A percentile compares a stretch with the other conserved stretches of the same genome.
Evolutionary conservation across 306 rosid genomes (phyloP).

Genomic region (Herpetospermum pedunculosum): DNA sequence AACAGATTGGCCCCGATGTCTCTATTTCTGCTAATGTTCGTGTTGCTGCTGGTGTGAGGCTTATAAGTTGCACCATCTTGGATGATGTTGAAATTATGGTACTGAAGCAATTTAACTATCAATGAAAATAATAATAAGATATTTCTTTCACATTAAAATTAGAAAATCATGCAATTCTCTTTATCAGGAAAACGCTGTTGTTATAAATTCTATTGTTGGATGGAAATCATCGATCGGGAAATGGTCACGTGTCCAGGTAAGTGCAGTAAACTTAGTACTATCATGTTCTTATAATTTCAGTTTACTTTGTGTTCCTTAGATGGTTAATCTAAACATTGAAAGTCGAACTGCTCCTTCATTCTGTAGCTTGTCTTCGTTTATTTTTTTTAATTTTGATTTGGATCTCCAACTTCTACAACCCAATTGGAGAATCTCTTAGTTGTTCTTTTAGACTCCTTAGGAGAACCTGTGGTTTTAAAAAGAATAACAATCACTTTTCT

Average conservation of each 20-base stretch:
- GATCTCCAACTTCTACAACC: neutral
- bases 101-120: slow-evolving; percentile 3
- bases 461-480: neutral
- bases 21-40: slow-evolving; percentile 96
- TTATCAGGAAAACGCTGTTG: slow-evolving; percentile 81
- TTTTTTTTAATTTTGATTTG: neutral
- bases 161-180: neutral
- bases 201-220: slow-evolving; percentile 76
- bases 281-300: neutral
- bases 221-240: slow-evolving; percentile 91
- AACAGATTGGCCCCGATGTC: slow-evolving; percentile 85
- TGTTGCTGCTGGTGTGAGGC: slow-evolving; percentile 85
- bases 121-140: neutral
- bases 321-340: neutral
- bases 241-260: slow-evolving; percentile 97
- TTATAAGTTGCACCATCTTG: slow-evolving; percentile 70
- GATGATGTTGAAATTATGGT: slow-evolving; percentile 89
- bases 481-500: neutral
- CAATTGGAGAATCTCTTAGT: neutral
- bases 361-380: neutral
- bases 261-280: slow-evolving; percentile 16
- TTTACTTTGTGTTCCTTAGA: neutral
- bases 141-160: neutral
- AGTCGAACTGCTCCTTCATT: neutral
- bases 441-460: neutral